These are phyloP conservation scores for Cladorrhinum samala DNA, from an alignment of 495 filamentous ascomycete species.

Conservation along the genomic window DNA sequence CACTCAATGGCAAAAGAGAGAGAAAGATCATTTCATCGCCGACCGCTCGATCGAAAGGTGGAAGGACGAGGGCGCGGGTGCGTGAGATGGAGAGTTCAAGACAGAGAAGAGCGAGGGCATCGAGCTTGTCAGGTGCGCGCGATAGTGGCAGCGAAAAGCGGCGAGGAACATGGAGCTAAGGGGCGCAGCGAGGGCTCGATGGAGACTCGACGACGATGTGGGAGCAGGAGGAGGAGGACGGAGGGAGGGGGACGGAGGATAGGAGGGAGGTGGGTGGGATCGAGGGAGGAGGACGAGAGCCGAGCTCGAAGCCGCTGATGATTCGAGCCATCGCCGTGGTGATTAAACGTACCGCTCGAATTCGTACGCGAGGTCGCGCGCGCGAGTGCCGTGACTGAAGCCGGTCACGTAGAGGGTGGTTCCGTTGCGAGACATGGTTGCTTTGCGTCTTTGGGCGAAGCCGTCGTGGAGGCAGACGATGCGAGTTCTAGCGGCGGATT, in stretches of 20 bases:
- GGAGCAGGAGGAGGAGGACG: constrained; percentile 34
- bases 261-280: constrained; percentile 23
- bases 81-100: too few species aligned
- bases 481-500: neutral
- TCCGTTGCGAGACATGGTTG: constrained; percentile 80
- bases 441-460: neutral
- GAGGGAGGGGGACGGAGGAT: constrained; percentile 30
- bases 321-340: constrained; percentile 37
- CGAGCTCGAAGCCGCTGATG: constrained; percentile 38
- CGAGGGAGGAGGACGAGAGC: constrained; percentile 19
- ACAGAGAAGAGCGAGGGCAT: constrained; percentile 20
- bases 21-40: constrained; percentile 31
- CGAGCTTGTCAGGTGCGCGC: constrained; percentile 21
- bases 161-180: constrained; percentile 32
- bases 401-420: constrained; percentile 95
- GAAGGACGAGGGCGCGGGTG: constrained; percentile 30
- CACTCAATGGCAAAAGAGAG: constrained; percentile 27
- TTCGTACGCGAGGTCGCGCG: constrained; percentile 99
- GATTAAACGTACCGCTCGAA: constrained; percentile 77
- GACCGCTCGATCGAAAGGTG: constrained; percentile 53
- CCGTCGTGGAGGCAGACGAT: neutral
- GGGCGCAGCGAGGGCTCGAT: constrained; percentile 29
- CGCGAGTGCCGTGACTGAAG: constrained; percentile 98
- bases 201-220: constrained; percentile 21
- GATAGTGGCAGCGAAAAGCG: constrained; percentile 24